A percentile compares a stretch with the other conserved stretches of the same genome.
These are phyloP conservation scores for Fusarium verticillioides DNA, from an alignment of 2,329 filamentous ascomycete genomes.

Conservation along the genomic window DNA sequence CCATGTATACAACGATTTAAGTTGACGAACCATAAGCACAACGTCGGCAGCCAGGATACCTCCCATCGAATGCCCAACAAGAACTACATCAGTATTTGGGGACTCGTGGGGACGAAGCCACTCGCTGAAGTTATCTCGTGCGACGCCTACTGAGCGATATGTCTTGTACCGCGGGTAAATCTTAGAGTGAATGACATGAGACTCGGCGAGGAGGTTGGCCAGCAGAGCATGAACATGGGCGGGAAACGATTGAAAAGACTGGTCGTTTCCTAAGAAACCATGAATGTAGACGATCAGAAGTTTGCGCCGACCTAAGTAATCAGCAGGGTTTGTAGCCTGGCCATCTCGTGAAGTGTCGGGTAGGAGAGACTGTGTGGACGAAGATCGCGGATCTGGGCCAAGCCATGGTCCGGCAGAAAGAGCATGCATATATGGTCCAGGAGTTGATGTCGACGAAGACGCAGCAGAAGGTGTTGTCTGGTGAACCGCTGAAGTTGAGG, in stretches of 20 bases:
- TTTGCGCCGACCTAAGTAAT: conserved; percentile 55
- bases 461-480: conserved; percentile 7
- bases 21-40: conserved; percentile 66
- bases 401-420: conserved; percentile 31
- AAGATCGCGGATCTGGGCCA: conserved; percentile 58
- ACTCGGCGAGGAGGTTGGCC: conserved; percentile 72
- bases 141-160: conserved; percentile 76
- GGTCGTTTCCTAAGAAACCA: conserved; percentile 89
- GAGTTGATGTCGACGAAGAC: conserved; percentile 1
- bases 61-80: conserved; percentile 92
- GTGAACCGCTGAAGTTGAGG: conserved; percentile 10
- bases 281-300: conserved; percentile 87
- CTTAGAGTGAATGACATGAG: conserved; percentile 87
- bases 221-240: conserved; percentile 85
- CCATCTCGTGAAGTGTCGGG: conserved; percentile 37
- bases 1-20: neutral
- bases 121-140: conserved; percentile 82
- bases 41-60: conserved; percentile 86
- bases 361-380: conserved; percentile 59
- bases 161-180: conserved; percentile 85
- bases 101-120: conserved; percentile 86
- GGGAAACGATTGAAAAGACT: conserved; percentile 88
- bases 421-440: conserved; percentile 1
- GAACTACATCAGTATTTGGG: conserved; percentile 78
- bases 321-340: conserved; percentile 1